A percentile compares a stretch with the other conserved stretches of the same genome.
These are phyloP conservation scores for Rubia peregrina DNA, from an alignment of 305 asterid genomes.

Conservation along the genomic window DNA sequence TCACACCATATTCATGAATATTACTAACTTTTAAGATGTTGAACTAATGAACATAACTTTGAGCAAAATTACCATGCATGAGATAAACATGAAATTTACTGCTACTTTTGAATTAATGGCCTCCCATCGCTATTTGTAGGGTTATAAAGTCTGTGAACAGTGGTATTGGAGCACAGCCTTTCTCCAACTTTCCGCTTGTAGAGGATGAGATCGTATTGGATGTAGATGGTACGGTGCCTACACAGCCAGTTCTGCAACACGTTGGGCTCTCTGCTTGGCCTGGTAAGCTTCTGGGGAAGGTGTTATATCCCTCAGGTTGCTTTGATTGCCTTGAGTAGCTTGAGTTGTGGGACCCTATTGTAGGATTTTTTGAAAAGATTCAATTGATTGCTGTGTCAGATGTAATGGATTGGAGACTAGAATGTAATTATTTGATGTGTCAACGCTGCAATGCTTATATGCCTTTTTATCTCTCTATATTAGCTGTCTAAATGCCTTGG, in stretches of 20 bases:
- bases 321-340: background rate
- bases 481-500: background rate
- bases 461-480: background rate
- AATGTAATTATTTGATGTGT: background rate
- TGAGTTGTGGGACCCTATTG: background rate
- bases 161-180: constrained; percentile 53
- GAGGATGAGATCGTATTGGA: constrained; percentile 79
- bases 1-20: background rate
- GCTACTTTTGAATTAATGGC: constrained; percentile 7
- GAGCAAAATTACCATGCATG: background rate
- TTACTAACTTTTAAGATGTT: background rate
- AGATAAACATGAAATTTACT: background rate
- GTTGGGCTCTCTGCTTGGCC: constrained; percentile 96
- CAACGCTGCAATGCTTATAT: background rate
- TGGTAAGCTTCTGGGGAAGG: constrained; percentile 37
- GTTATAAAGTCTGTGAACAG: constrained; percentile 59
- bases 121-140: constrained; percentile 33
- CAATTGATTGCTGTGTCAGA: background rate
- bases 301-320: background rate
- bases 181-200: constrained; percentile 61
- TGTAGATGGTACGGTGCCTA: constrained; percentile 74
- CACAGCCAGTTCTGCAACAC: constrained; percentile 81
- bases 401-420: background rate
- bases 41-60: background rate
- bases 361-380: background rate